Base-by-base conservation (phyloP, 345 rosid species). In the Ricinus communis region DNA sequence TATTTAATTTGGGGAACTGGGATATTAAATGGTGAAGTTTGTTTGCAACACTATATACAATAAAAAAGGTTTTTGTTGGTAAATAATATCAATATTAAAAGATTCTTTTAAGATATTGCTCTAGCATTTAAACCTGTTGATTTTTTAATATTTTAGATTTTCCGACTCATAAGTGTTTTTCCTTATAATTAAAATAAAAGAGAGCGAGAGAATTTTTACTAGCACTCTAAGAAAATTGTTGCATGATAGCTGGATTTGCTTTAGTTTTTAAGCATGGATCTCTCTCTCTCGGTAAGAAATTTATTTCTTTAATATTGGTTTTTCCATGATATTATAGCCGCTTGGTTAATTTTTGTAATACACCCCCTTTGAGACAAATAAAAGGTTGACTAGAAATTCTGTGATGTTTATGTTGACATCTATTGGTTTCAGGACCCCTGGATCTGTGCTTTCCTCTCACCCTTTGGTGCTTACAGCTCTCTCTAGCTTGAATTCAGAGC, bases 381-480 rank as follows among this genome's bases (percentile, higher is more conserved):
- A 61, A 61, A 25, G 14, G 24, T 58, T 45, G 12, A 21, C 8
- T 22, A 53, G 5, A 46, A n/a, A 45, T 30, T 71, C 49, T 41
- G 19, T 66, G 65, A 31, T 76, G 31, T 59, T 75, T 12, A 65
- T 71, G 53, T 60, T 38, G 67, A 64, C 61, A 62, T 63, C 52
- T 74, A 22, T 76, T 80, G 77, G 69, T 85, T 86, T 82, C 93
- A 92, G 99, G 84, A 86, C 91, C 53, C 84, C 93, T 76, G 99
- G 95, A 36, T 85, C 88, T 68, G 71, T 82, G 70, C 96, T 96
- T 81, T 92, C 98, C 15, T 81, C 85, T 84, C 97, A 96, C 62
- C 96, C 99, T 19, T 77, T 93, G 85, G 94, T 93, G 70, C 86
- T 78, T 75, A 82, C 96, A 64, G 97, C 99, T 76, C 90, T 96